These are phyloP conservation scores for Aethionema arabicum DNA, from an alignment of 345 rosid genomes.

Conservation along the genomic window DNA sequence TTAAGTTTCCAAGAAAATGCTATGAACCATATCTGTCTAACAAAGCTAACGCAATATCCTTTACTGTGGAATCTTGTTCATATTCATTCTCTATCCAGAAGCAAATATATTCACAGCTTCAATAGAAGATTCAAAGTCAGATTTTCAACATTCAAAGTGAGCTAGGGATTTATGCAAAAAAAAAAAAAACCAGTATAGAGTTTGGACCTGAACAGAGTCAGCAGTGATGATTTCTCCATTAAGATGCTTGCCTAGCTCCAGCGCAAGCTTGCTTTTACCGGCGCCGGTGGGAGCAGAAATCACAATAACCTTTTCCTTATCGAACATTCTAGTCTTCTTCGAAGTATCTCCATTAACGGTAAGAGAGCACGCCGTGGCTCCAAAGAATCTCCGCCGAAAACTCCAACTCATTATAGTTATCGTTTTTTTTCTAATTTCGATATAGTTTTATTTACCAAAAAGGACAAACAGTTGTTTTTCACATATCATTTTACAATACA, in stretches of 20 bases:
- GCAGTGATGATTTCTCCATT: conserved; percentile 96
- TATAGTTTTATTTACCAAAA: no score
- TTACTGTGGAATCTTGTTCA: no score
- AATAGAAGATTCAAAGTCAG: neutral
- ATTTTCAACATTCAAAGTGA: neutral
- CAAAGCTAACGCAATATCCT: no score
- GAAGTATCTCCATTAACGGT: conserved; percentile 13
- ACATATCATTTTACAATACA: no score
- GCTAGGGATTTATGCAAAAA: neutral
- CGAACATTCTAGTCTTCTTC: conserved; percentile 14
- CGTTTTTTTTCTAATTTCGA: no score
- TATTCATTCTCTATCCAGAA: no score
- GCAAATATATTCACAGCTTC: no score
- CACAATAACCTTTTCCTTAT: conserved; percentile 70
- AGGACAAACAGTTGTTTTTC: no score
- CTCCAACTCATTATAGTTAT: no score
- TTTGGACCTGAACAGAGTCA: conserved; percentile 92
- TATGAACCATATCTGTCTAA: no score
- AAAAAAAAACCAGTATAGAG: no score
- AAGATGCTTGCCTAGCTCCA: conserved; percentile 88
- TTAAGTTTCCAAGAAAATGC: no score
- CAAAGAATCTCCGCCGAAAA: conserved; percentile 40
- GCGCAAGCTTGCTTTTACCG: conserved; percentile 78
- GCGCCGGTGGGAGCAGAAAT: conserved; percentile 94
- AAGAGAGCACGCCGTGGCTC: conserved; percentile 38